Evolutionary conservation across 1,284 basidiomycete species (phyloP).

Genomic region (Malassezia dermatis): DNA sequence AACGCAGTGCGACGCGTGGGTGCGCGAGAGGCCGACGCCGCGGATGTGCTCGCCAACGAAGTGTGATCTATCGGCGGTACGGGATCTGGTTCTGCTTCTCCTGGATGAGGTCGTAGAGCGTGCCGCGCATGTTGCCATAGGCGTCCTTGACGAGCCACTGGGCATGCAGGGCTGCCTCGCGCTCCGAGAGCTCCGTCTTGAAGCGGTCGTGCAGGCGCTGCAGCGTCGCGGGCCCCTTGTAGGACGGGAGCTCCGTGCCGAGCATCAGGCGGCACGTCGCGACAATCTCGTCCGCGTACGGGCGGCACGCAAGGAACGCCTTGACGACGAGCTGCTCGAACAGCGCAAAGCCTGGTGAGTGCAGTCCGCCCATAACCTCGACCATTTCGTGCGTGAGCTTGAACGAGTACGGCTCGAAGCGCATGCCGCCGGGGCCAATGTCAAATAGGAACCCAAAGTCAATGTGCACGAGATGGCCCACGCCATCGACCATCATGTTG

Average conservation of each 20-base stretch:
- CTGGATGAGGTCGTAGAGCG: slow-evolving; percentile 68
- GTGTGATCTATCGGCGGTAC: slow-evolving; percentile 12
- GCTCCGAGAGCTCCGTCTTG: slow-evolving; percentile 68
- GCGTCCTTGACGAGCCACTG: slow-evolving; percentile 78
- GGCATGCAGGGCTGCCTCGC: slow-evolving; percentile 82
- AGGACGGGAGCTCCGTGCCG: slow-evolving; percentile 83
- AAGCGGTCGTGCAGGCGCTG: slow-evolving; percentile 77
- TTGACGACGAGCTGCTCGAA: slow-evolving; percentile 92
- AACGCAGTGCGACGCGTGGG: slow-evolving; percentile 10
- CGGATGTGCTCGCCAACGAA: slow-evolving; percentile 6
- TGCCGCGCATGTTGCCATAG: slow-evolving; percentile 82
- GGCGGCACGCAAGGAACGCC: slow-evolving; percentile 86
- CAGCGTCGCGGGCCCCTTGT: slow-evolving; percentile 80
- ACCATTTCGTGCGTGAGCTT: slow-evolving; percentile 98
- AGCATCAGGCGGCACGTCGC: slow-evolving; percentile 86
- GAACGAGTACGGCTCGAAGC: slow-evolving; percentile 60
- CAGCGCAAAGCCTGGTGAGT: slow-evolving; percentile 81
- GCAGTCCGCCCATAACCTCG: slow-evolving; percentile 84
- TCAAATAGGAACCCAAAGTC: slow-evolving; percentile 98
- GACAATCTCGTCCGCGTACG: slow-evolving; percentile 78
- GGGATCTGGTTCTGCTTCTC: slow-evolving; percentile 40
- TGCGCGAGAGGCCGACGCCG: not conserved
- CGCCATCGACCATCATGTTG: slow-evolving; percentile 93
- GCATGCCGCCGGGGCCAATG: slow-evolving; percentile 57
- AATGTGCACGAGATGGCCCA: slow-evolving; percentile 89